Evolutionary conservation across 192 early-diverging fungal genomes (phyloP).

Genomic region (Linnemannia elongata): DNA sequence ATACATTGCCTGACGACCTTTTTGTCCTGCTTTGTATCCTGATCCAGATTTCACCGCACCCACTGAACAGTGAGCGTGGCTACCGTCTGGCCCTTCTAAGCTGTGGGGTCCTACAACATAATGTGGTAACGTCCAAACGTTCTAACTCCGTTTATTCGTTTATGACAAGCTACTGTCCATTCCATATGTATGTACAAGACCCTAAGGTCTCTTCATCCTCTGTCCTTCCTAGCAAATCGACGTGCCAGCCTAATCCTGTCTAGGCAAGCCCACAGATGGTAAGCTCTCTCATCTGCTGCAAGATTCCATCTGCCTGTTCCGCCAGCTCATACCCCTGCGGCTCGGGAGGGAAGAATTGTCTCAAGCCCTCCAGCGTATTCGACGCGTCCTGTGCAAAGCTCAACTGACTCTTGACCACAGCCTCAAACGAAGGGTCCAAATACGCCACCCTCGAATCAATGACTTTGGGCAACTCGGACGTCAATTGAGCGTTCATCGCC

Average conservation of each 20-base stretch:
- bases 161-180: not conserved
- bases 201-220: not conserved
- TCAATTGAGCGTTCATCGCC: conserved; percentile 82
- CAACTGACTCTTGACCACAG: conserved; percentile 92
- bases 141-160: too few species aligned
- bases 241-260: not conserved
- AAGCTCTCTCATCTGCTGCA: conserved; percentile 92
- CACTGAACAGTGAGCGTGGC: too few species aligned
- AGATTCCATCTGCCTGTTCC: conserved; percentile 80
- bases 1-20: too few species aligned
- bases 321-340: conserved; percentile 68
- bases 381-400: conserved; percentile 88
- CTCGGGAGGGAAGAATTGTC: conserved; percentile 69
- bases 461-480: conserved; percentile 90
- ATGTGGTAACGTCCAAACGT: too few species aligned
- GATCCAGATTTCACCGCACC: too few species aligned
- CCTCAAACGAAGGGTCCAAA: conserved; percentile 96
- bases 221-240: not conserved
- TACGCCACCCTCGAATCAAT: conserved; percentile 92
- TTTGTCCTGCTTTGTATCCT: too few species aligned
- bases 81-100: too few species aligned
- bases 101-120: too few species aligned
- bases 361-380: conserved; percentile 75
- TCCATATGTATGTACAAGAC: not conserved
- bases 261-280: conserved; percentile 86